Percentiles rank a stretch among this genome's conserved stretches.
These are phyloP conservation scores for Chrysopogon serrulatus DNA, from an alignment of 176 grass and related monocot species.

Conservation along the genomic window DNA sequence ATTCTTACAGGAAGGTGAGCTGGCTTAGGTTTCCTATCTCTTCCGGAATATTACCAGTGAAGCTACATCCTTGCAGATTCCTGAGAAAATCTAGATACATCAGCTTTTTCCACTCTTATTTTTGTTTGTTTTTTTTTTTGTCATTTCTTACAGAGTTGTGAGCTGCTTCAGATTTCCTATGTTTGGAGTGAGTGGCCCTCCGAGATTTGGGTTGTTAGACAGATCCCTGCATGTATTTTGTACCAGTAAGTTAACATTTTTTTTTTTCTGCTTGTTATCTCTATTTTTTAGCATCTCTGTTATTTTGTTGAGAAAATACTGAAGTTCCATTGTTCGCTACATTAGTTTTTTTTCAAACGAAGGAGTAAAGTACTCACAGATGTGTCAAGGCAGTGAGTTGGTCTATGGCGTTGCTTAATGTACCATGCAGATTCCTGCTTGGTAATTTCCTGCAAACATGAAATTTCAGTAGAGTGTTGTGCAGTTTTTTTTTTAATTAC, in stretches of 20 bases:
- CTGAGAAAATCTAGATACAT: conserved; percentile 35
- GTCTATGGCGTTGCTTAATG: conserved; percentile 48
- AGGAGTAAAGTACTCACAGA: conserved; percentile 58
- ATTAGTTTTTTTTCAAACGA: background rate
- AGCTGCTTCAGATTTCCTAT: conserved; percentile 82
- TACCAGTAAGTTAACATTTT: conserved; percentile 13
- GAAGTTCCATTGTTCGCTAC: background rate
- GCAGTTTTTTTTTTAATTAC: background rate
- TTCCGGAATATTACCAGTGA: conserved; percentile 56
- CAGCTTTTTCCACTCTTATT: background rate
- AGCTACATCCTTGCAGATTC: conserved; percentile 77
- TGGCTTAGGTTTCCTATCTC: conserved; percentile 62
- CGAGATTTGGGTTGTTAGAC: conserved; percentile 54
- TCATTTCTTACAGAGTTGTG: conserved; percentile 61
- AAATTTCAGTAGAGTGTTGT: conserved; percentile 10
- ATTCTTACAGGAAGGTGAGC: conserved; percentile 76
- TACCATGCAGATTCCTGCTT: conserved; percentile 49
- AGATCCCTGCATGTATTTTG: conserved; percentile 66
- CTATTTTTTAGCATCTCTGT: background rate
- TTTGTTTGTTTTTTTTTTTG: background rate
- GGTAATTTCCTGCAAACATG: conserved; percentile 53
- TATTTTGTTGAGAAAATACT: conserved; percentile 4
- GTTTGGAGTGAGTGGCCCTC: conserved; percentile 52
- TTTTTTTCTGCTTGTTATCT: background rate
- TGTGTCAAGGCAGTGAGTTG: conserved; percentile 51